Evolutionary conservation across 2,329 filamentous ascomycete genomes (phyloP).

Genomic region (Aspergillus floridensis): DNA sequence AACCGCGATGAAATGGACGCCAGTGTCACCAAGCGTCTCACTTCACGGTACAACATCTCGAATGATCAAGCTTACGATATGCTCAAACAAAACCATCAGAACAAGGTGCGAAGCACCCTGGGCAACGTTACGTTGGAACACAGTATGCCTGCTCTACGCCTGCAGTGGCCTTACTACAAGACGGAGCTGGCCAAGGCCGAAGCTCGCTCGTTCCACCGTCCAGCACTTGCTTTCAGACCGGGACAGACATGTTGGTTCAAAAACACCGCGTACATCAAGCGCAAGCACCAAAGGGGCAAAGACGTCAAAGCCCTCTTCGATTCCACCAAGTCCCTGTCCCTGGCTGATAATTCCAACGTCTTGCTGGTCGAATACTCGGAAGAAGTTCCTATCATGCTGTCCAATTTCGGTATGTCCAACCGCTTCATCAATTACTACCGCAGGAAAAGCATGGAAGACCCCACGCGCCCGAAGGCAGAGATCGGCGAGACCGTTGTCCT

Average conservation of each 20-base stretch:
- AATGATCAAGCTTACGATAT: constrained; percentile 96
- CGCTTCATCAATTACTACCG: constrained; percentile 96
- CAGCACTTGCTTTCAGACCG: constrained; percentile 69
- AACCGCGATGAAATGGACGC: constrained; percentile 62
- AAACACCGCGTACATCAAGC: constrained; percentile 70
- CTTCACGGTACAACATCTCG: constrained; percentile 86
- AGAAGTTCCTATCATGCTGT: constrained; percentile 84
- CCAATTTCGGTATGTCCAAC: constrained; percentile 96
- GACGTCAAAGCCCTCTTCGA: constrained; percentile 75
- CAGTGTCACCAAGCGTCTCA: constrained; percentile 69
- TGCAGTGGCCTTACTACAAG: constrained; percentile 95
- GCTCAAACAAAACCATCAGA: constrained; percentile 93
- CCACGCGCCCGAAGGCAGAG: constrained; percentile 71
- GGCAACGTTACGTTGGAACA: constrained; percentile 93
- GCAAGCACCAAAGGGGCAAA: constrained; percentile 78
- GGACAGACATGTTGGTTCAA: constrained; percentile 70
- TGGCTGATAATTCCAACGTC: constrained; percentile 84
- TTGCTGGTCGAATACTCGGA: constrained; percentile 94
- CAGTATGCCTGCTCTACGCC: constrained; percentile 81
- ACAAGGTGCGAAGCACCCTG: constrained; percentile 89
- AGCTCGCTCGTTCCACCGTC: constrained; percentile 80
- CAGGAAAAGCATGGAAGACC: constrained; percentile 75
- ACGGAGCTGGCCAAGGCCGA: constrained; percentile 72
- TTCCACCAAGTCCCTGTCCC: constrained; percentile 74
- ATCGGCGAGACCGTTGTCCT: constrained; percentile 87